A percentile compares a stretch with the other conserved stretches of the same genome.
These are phyloP conservation scores for Angomonas ambiguus DNA, from an alignment of 208 protist genomes.

Conservation along the genomic window DNA sequence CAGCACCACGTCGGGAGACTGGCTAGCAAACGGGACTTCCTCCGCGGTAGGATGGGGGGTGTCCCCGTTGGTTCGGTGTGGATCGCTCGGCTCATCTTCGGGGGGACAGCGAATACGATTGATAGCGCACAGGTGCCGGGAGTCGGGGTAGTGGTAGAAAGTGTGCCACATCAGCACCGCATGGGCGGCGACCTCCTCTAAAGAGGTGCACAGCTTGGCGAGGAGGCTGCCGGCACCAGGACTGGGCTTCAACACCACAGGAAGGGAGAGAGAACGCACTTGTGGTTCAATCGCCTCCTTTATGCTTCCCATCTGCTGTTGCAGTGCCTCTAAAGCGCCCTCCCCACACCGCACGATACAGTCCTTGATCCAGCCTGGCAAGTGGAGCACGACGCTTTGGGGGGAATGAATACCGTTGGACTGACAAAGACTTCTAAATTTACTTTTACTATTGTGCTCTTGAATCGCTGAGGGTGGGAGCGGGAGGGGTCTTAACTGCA, in stretches of 20 bases:
- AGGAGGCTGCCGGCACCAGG: slow-evolving; percentile 73
- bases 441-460: slow-evolving; percentile 48
- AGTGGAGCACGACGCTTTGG: neutral
- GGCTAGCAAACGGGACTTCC: no score
- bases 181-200: slow-evolving; percentile 42
- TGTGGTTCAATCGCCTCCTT: neutral
- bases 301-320: neutral
- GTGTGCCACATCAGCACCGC: slow-evolving; percentile 35
- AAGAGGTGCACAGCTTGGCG: slow-evolving; percentile 25
- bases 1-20: no score
- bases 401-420: slow-evolving; percentile 21
- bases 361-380: neutral
- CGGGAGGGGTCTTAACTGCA: slow-evolving; percentile 32
- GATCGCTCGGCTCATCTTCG: no score
- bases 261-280: slow-evolving; percentile 16
- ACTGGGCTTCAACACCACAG: slow-evolving; percentile 70
- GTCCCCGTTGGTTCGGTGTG: neutral
- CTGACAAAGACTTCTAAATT: slow-evolving; percentile 47
- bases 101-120: neutral
- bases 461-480: slow-evolving; percentile 40
- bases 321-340: neutral
- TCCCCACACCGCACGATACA: neutral
- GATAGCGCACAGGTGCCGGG: slow-evolving; percentile 31
- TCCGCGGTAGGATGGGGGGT: neutral
- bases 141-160: slow-evolving; percentile 39